phyloP scores from a whole-genome alignment of 2,329 filamentous ascomycete genomes.

The Penicillium italicum region DNA sequence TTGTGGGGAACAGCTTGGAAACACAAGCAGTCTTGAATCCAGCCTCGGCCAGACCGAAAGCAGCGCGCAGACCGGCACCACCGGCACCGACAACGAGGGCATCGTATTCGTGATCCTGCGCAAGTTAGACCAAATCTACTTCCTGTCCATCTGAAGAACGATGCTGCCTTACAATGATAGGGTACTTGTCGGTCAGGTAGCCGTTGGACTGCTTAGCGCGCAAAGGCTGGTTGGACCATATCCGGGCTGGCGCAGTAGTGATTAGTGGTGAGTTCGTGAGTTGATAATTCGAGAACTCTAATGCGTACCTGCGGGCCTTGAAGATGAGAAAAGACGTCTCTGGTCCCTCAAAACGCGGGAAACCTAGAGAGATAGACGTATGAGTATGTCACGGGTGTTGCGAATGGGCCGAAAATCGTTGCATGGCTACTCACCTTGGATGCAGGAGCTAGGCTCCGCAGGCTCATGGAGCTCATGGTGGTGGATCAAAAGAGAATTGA shows the following conservation, averaged over 20 bases:
- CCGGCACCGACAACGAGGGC: slow-evolving; percentile 75
- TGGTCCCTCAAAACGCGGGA: slow-evolving; percentile 61
- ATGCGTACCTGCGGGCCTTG: slow-evolving; percentile 69
- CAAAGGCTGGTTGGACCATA: slow-evolving; percentile 80
- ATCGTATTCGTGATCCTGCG: slow-evolving; percentile 95
- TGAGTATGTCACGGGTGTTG: slow-evolving; percentile 22
- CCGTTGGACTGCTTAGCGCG: slow-evolving; percentile 90
- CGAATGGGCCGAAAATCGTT: slow-evolving; percentile 23
- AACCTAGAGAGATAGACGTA: slow-evolving; percentile 49
- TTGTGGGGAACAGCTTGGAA: slow-evolving; percentile 61
- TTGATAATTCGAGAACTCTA: slow-evolving; percentile 18
- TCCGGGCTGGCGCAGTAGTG: slow-evolving; percentile 59
- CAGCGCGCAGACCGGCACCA: slow-evolving; percentile 61
- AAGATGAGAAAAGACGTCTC: slow-evolving; percentile 79
- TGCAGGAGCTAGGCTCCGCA: slow-evolving; percentile 50
- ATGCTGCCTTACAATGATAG: slow-evolving; percentile 71
- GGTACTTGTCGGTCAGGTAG: slow-evolving; percentile 84
- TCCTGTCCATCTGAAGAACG: neutral
- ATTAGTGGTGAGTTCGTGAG: slow-evolving; percentile 22
- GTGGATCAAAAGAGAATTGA: slow-evolving; percentile 30
- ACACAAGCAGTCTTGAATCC: slow-evolving; percentile 64
- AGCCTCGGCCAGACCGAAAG: slow-evolving; percentile 61
- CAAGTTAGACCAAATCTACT: slow-evolving; percentile 18
- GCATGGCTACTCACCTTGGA: slow-evolving; percentile 43
- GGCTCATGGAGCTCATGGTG: slow-evolving; percentile 50